A percentile compares a stretch with the other conserved stretches of the same genome.
These are phyloP conservation scores for Monosporascus sp. DNA, from an alignment of 2,329 filamentous ascomycete genomes.

Conservation along the genomic window DNA sequence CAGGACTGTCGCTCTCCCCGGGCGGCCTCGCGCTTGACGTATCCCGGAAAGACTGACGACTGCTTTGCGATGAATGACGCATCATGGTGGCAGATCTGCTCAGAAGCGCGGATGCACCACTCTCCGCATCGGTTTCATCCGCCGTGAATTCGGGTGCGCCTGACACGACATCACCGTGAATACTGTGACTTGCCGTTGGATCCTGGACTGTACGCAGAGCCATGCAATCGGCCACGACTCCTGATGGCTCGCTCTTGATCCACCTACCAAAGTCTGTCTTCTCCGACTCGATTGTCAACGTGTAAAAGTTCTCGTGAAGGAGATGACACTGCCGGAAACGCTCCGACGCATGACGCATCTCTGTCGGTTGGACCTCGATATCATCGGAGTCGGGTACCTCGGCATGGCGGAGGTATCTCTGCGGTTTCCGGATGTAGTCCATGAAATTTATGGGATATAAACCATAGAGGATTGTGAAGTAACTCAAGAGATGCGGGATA, in stretches of 20 bases:
- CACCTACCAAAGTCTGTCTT: constrained; percentile 70
- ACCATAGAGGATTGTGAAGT: constrained; percentile 78
- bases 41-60: constrained; percentile 43
- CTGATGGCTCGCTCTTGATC: constrained; percentile 73
- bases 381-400: constrained; percentile 66
- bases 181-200: constrained; percentile 8
- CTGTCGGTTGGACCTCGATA: constrained; percentile 70
- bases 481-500: constrained; percentile 64
- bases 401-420: constrained; percentile 69
- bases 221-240: constrained; percentile 76
- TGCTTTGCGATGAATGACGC: constrained; percentile 45
- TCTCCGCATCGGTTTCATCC: constrained; percentile 27
- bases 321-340: constrained; percentile 67
- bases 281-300: constrained; percentile 72
- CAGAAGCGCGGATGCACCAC: constrained; percentile 34
- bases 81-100: constrained; percentile 32
- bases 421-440: constrained; percentile 78
- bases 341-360: constrained; percentile 72
- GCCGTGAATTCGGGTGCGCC: constrained; percentile 16
- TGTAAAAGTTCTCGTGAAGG: constrained; percentile 81
- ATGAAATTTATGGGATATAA: constrained; percentile 82
- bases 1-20: constrained; percentile 55
- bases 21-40: constrained; percentile 36
- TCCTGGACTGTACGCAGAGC: constrained; percentile 47
- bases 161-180: constrained; percentile 15